These are phyloP conservation scores for Fomitopsis palustris DNA, from an alignment of 1,284 basidiomycete species.

Conservation along the genomic window DNA sequence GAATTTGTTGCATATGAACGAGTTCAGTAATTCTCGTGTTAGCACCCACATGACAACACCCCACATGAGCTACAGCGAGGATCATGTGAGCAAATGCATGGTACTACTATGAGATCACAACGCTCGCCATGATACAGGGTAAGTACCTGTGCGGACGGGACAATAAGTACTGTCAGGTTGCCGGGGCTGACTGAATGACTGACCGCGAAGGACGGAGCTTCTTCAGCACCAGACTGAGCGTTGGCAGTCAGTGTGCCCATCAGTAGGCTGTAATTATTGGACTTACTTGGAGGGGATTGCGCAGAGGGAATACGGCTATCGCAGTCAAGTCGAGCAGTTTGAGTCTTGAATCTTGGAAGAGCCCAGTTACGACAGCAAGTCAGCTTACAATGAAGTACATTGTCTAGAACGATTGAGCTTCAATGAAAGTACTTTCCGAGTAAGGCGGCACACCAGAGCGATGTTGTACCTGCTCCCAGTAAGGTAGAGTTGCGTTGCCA, in stretches of 20 bases:
- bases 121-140: conserved; percentile 27
- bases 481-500: conserved; percentile 50
- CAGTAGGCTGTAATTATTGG: no score
- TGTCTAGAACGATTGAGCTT: no score
- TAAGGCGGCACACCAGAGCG: conserved; percentile 34
- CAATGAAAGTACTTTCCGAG: no score
- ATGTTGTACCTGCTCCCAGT: conserved; percentile 61
- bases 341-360: background rate
- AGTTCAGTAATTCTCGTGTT: no score
- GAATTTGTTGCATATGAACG: no score
- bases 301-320: conserved; percentile 62
- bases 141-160: no score
- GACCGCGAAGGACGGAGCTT: conserved; percentile 29
- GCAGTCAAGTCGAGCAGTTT: background rate
- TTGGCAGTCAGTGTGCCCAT: no score
- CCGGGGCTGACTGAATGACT: background rate
- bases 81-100: no score
- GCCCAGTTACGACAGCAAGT: no score
- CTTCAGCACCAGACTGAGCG: conserved; percentile 28
- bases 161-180: background rate
- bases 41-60: conserved; percentile 24
- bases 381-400: conserved; percentile 66
- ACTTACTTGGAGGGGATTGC: conserved; percentile 59
- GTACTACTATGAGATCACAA: no score
- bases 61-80: conserved; percentile 28